A percentile compares a stretch with the other conserved stretches of the same genome.
phyloP scores from a whole-genome alignment of 169 alveolate species.

The Babesia gibsoni region DNA sequence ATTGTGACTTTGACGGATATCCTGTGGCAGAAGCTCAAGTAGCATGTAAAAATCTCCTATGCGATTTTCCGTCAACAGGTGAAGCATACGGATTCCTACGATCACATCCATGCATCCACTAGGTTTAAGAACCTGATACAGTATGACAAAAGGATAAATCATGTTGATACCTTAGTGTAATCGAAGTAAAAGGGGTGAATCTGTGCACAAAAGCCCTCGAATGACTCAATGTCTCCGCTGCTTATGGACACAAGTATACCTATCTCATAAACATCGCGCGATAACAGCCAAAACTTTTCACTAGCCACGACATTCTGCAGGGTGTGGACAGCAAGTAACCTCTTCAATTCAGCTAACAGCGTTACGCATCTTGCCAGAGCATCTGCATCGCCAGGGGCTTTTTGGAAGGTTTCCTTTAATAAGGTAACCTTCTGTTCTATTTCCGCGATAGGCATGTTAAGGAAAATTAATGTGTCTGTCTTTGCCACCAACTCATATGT shows the following conservation, averaged over 20 bases:
- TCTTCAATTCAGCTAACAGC: slow-evolving; percentile 27
- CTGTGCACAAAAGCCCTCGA: slow-evolving; percentile 42
- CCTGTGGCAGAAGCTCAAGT: slow-evolving; percentile 60
- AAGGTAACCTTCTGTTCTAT: not conserved
- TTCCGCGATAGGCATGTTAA: slow-evolving; percentile 7
- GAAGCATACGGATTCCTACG: slow-evolving; percentile 65
- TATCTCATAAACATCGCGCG: slow-evolving; percentile 45
- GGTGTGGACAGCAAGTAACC: slow-evolving; percentile 9
- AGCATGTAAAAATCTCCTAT: slow-evolving; percentile 74
- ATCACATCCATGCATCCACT: slow-evolving; percentile 62
- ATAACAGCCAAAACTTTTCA: slow-evolving; percentile 2
- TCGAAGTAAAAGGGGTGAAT: slow-evolving; percentile 57
- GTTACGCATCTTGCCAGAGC: slow-evolving; percentile 7
- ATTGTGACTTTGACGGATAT: slow-evolving; percentile 14
- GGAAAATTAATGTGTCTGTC: not conserved
- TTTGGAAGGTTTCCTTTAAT: slow-evolving; percentile 16
- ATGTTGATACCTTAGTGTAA: not conserved
- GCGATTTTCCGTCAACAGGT: slow-evolving; percentile 65
- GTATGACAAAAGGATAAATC: not conserved
- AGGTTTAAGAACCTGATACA: slow-evolving; percentile 21
- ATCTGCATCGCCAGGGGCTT: slow-evolving; percentile 5
- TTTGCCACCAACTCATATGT: too few relatives aligned
- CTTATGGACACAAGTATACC: slow-evolving; percentile 38
- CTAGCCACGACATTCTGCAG: not conserved
- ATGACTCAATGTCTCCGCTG: slow-evolving; percentile 23